A percentile compares a stretch with the other conserved stretches of the same genome.
Evolutionary conservation across 2,329 filamentous ascomycete genomes (phyloP).

Genomic region (Botrytis byssoidea): DNA sequence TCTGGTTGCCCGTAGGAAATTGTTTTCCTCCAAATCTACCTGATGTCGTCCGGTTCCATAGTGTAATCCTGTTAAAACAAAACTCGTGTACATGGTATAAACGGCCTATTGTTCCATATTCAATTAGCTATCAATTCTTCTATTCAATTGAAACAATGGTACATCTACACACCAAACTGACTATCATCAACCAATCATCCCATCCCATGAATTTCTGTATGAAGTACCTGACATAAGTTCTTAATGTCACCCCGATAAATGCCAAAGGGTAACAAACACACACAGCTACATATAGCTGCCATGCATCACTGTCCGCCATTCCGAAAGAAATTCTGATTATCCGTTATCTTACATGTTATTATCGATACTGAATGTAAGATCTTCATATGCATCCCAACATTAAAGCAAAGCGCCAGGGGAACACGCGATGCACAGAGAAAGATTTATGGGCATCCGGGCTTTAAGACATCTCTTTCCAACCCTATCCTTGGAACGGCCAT

Average conservation of each 20-base stretch:
- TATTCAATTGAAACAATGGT: too few species aligned
- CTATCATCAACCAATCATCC: constrained; percentile 10
- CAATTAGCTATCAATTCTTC: background rate
- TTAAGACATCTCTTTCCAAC: background rate
- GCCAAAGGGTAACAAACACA: background rate
- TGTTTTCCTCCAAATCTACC: background rate
- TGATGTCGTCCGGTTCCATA: background rate
- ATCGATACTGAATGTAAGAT: background rate
- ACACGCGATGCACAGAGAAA: background rate
- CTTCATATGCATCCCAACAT: background rate
- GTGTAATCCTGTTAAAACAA: background rate
- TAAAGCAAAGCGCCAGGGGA: background rate
- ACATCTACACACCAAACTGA: background rate
- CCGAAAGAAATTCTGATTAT: background rate
- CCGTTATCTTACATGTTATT: background rate
- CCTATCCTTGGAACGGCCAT: background rate
- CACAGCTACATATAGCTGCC: constrained; percentile 1
- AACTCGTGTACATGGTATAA: background rate
- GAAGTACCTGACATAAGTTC: constrained; percentile 40
- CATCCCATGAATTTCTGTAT: constrained; percentile 7
- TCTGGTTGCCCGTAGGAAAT: background rate
- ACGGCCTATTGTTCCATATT: background rate
- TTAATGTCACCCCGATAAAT: background rate
- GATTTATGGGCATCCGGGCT: background rate
- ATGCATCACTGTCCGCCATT: background rate